Base-by-base conservation (phyloP, 2,329 filamentous ascomycete species). In the Pseudocercospora vitis region DNA sequence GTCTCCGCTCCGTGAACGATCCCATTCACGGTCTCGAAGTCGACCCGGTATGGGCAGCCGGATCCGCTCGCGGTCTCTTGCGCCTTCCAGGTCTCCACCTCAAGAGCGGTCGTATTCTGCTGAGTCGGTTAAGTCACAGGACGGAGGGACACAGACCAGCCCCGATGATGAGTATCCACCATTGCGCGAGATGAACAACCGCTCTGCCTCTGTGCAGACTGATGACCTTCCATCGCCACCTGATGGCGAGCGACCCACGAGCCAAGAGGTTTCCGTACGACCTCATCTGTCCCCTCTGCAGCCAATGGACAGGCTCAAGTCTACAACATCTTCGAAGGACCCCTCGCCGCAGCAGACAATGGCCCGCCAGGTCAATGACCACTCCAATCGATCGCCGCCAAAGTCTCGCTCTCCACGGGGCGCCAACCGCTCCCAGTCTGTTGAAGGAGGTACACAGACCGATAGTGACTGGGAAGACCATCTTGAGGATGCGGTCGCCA, bases 231-330 rank as follows among this genome's bases (percentile, higher is more conserved):
- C 37, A 8, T 42, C 37, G 6, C 37, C 37, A 6, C 37, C 37
- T 7, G 18, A 42, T 11, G 26, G 26, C 11, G 37, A 26, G 8
- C 37, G 37, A 12, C 37, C 37, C 6, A 42, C 19, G 12, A 42
- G 37, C 21, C 21, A 42, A 14, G 37, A 26, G 24, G 21, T 42
- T 6, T 18, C 37, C n/a, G 37, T 42, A 2, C 37, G 37, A 24
- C 37, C 37, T 23, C 37, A 42, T 42, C 35, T 55, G 8, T 55
- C 53, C 5, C 53, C 53, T 26, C 45, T 55, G 16, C 53, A 55
- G 44, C 48, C 48, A 23, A 55, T 48, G 53, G 47, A 48, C 11
- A 49, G 52, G 16, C 31, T 45, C 5, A 42, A 21, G 37, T 23
- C 19, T 42, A 18, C 37, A n/a, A 12, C 18, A 3, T 42, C 37